These are phyloP conservation scores for Penicillium dipodomyicola DNA, from an alignment of 495 filamentous ascomycete genomes.

Conservation along the genomic window DNA sequence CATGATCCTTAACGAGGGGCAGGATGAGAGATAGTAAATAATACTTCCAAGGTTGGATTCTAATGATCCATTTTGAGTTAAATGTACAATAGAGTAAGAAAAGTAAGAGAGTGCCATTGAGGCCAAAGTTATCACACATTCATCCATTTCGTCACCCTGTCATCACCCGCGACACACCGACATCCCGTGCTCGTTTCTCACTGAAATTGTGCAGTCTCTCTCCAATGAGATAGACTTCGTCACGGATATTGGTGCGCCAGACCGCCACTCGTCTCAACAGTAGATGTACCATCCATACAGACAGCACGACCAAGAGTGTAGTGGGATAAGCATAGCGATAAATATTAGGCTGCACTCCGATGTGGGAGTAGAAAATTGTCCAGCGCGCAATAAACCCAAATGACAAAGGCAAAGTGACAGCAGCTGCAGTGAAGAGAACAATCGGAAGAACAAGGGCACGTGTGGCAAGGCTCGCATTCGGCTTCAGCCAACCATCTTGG, in stretches of 20 bases:
- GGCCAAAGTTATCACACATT: slow-evolving; percentile 5
- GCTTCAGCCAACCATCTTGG: slow-evolving; percentile 75
- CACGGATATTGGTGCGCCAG: slow-evolving; percentile 81
- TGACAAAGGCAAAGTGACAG: slow-evolving; percentile 58
- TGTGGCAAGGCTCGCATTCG: slow-evolving; percentile 74
- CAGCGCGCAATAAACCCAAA: slow-evolving; percentile 47
- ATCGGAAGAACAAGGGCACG: slow-evolving; percentile 78
- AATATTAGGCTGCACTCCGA: slow-evolving; percentile 51
- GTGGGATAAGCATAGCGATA: slow-evolving; percentile 75
- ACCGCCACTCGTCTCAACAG: slow-evolving; percentile 55
- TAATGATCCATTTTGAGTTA: not conserved
- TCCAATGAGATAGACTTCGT: slow-evolving; percentile 95
- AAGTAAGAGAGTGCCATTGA: not conserved
- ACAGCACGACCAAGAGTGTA: slow-evolving; percentile 49
- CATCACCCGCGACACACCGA: slow-evolving; percentile 41
- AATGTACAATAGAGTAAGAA: not conserved
- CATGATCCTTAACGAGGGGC: not conserved
- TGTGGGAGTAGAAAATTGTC: slow-evolving; percentile 39
- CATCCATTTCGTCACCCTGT: slow-evolving; percentile 29
- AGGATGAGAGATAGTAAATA: not conserved
- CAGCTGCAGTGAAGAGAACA: slow-evolving; percentile 52
- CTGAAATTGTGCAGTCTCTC: slow-evolving; percentile 93
- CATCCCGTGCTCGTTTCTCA: slow-evolving; percentile 50
- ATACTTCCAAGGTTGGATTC: not conserved
- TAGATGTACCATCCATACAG: slow-evolving; percentile 40